Conservation (phyloP, 2,329 filamentous ascomycete genomes). For the Ceratocystis ficicola region DNA sequence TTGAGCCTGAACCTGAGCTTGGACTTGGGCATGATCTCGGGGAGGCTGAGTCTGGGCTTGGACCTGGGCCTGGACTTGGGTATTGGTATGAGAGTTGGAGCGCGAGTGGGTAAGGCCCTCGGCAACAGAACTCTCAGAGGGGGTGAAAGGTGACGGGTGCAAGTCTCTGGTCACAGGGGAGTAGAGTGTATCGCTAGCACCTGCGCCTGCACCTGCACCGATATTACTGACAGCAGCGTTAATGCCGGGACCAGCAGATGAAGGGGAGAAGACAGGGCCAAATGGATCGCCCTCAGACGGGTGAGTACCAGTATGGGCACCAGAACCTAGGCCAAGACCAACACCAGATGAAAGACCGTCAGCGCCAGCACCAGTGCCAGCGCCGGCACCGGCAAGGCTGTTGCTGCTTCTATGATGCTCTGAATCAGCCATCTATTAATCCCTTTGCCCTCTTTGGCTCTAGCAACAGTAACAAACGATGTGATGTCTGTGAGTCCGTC, state of each 20-base stretch:
- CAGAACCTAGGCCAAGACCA: background rate
- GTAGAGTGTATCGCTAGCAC: slow-evolving; percentile 6
- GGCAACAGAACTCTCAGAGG: background rate
- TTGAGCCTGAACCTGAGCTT: background rate
- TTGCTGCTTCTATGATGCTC: background rate
- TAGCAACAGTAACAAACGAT: background rate
- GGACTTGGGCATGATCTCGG: slow-evolving; percentile 1
- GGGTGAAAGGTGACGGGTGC: slow-evolving; percentile 6
- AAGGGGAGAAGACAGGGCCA: background rate
- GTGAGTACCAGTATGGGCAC: slow-evolving; percentile 10
- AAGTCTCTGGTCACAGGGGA: slow-evolving; percentile 15
- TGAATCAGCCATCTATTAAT: slow-evolving; percentile 14
- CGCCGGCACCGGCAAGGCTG: background rate
- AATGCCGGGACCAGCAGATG: slow-evolving; percentile 1
- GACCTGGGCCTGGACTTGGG: background rate
- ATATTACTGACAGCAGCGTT: background rate
- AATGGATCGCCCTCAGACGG: slow-evolving; percentile 6
- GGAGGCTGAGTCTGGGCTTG: slow-evolving; percentile 5
- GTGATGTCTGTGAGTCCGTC: background rate
- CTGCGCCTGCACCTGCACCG: background rate
- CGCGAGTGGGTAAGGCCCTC: background rate
- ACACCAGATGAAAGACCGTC: background rate
- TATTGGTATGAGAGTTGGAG: background rate
- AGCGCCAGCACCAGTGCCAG: background rate
- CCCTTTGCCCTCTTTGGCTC: background rate